These are phyloP conservation scores for Lachnellula hyalina DNA, from an alignment of 2,329 filamentous ascomycete species.

Conservation along the genomic window DNA sequence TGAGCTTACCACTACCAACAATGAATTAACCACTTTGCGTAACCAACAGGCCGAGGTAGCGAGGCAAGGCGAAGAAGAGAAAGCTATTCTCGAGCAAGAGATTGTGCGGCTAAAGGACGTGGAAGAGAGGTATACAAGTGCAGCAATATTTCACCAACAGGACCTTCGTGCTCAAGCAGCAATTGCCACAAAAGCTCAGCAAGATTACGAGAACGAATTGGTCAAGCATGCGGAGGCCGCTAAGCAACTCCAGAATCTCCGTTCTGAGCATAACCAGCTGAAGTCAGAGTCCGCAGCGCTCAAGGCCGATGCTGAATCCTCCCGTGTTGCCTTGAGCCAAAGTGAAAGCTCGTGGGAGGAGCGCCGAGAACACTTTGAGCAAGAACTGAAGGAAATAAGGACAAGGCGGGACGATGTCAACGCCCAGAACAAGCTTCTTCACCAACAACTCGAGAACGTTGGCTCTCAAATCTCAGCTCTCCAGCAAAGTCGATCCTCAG, in stretches of 20 bases:
- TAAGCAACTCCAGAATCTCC: constrained; percentile 72
- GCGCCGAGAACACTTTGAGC: constrained; percentile 72
- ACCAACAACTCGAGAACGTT: constrained; percentile 82
- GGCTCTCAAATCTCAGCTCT: constrained; percentile 72
- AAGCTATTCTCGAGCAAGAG: constrained; percentile 70
- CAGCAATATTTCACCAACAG: constrained; percentile 80
- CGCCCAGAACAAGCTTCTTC: constrained; percentile 84
- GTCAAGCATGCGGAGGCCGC: constrained; percentile 96
- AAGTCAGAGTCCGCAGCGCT: constrained; percentile 72
- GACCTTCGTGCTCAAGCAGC: constrained; percentile 90
- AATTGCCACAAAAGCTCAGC: constrained; percentile 87
- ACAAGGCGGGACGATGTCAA: constrained; percentile 77
- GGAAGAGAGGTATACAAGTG: constrained; percentile 70
- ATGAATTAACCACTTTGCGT: constrained; percentile 73
- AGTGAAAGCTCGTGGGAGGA: constrained; percentile 87
- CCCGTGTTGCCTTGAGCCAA: constrained; percentile 70
- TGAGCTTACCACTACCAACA: constrained; percentile 77
- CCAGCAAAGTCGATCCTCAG: constrained; percentile 65
- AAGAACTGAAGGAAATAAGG: constrained; percentile 74
- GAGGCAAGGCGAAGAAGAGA: constrained; percentile 74
- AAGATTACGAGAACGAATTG: constrained; percentile 91
- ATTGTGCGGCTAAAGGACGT: constrained; percentile 78
- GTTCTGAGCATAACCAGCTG: constrained; percentile 74
- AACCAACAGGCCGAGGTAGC: constrained; percentile 73
- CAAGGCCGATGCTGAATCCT: constrained; percentile 78